These are phyloP conservation scores for Lodderomyces jiufengensis DNA, from an alignment of 1,139 yeast species.

Conservation along the genomic window DNA sequence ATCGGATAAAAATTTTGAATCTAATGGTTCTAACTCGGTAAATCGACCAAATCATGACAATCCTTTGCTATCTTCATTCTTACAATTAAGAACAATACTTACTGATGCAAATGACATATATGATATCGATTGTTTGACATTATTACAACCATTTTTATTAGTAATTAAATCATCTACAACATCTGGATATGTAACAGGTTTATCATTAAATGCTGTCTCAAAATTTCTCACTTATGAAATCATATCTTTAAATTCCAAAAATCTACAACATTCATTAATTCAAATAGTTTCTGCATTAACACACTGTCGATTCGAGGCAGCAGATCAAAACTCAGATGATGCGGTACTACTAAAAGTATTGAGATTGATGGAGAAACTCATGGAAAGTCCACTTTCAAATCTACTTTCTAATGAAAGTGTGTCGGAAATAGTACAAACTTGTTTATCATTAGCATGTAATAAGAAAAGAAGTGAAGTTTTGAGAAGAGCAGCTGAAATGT, in stretches of 20 bases:
- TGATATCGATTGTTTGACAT: conserved; percentile 65
- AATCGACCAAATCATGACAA: conserved; percentile 26
- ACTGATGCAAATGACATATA: conserved; percentile 52
- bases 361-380: conserved; percentile 64
- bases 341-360: conserved; percentile 83
- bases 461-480: conserved; percentile 88
- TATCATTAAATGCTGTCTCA: conserved; percentile 73
- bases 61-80: conserved; percentile 77
- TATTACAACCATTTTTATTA: conserved; percentile 81
- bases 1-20: not conserved
- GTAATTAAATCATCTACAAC: conserved; percentile 85
- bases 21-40: not conserved
- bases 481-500: conserved; percentile 84
- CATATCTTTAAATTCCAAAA: conserved; percentile 39
- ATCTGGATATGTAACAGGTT: conserved; percentile 79
- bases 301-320: conserved; percentile 93
- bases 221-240: conserved; percentile 69
- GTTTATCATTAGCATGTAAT: conserved; percentile 88
- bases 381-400: conserved; percentile 61
- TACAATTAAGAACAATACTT: conserved; percentile 71
- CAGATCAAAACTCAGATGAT: conserved; percentile 91
- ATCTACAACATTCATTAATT: conserved; percentile 48
- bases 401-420: conserved; percentile 76
- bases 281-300: conserved; percentile 76
- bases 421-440: conserved; percentile 87